Base-by-base conservation (phyloP, 2,329 filamentous ascomycete species). In the Colletotrichum sp. region DNA sequence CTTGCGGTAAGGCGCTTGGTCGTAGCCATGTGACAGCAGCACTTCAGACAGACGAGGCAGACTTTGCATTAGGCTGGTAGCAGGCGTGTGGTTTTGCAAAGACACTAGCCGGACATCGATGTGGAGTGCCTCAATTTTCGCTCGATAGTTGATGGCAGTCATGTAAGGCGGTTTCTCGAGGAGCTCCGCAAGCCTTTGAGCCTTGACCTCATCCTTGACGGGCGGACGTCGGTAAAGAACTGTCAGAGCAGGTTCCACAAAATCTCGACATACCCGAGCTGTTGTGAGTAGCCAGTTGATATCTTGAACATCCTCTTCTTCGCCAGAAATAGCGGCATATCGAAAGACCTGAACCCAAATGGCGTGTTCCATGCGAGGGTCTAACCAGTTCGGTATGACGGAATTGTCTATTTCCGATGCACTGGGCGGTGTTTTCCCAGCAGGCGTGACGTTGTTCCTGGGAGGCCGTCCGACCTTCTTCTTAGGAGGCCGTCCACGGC, bases 181-280 rank as follows among this genome's bases (percentile, higher is more conserved):
- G 43, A 93, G 85, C 30, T 87, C 80, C 43, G 85, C 83, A 5
- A 91, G 84, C n/a, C 84, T 83, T 78, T 85, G 86, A 55, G 86
- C 84, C 82, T 87, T 89, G 71, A 83, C 80, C 70, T 85, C 79
- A 43, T 80, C 84, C 74, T 90, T 88, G 60, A 97, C 86, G 2
- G 92, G 92, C 10, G 94, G 94, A 7, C 88, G 91, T 62, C 89
- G 88, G 82, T 97, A 97, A 7, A 97, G 87, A 2, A 91, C 93
- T 7, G 92, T 92, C 66, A 97, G 84, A 3, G 94, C 94, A 7
- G 95, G 93, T 79, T 96, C 94, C 0, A 90, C 86, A 73, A 96
- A 95, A 4, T 88, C 83, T 66, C 88, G 90, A 78, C 93, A 96
- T 18, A 92, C 85, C 3, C 89, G 87, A 43, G 94, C 91, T 60